These are phyloP conservation scores for Termitomyces sp. DNA, from an alignment of 768 basidiomycete genomes.

Conservation along the genomic window DNA sequence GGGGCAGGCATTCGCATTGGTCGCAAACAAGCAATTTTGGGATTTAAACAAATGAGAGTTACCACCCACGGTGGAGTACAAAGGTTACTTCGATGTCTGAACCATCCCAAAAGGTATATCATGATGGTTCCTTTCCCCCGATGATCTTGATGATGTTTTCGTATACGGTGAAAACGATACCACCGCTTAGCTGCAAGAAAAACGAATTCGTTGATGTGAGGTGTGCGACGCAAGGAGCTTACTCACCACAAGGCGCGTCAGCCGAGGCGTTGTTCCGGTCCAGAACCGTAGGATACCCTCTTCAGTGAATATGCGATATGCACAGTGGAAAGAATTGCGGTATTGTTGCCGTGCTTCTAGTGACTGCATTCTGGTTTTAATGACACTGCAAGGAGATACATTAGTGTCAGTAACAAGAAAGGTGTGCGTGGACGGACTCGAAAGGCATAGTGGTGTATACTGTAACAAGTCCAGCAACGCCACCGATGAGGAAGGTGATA, in stretches of 20 bases:
- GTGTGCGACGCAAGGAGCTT: background rate
- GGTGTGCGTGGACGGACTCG: constrained; percentile 42
- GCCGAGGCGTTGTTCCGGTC: constrained; percentile 91
- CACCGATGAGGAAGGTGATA: constrained; percentile 93
- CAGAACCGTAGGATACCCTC: constrained; percentile 92
- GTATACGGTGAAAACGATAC: constrained; percentile 90
- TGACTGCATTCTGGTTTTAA: constrained; percentile 98
- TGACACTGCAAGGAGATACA: constrained; percentile 51
- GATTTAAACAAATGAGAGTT: background rate
- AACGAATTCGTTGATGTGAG: background rate
- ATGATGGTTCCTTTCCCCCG: constrained; percentile 10
- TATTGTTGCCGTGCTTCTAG: constrained; percentile 80
- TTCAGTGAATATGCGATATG: constrained; percentile 89
- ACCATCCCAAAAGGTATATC: background rate
- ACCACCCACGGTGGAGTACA: background rate
- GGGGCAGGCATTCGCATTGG: background rate
- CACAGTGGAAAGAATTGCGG: constrained; percentile 93
- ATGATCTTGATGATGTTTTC: constrained; percentile 66
- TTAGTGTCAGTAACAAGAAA: background rate
- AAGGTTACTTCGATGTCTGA: background rate
- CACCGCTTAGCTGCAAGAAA: constrained; percentile 72
- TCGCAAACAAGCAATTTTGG: background rate
- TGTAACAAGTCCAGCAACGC: constrained; percentile 89
- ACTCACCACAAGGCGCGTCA: constrained; percentile 79
- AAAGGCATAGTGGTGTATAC: constrained; percentile 89